phyloP scores from a whole-genome alignment of 2,329 filamentous ascomycete species.

The Esteya vermicola region DNA sequence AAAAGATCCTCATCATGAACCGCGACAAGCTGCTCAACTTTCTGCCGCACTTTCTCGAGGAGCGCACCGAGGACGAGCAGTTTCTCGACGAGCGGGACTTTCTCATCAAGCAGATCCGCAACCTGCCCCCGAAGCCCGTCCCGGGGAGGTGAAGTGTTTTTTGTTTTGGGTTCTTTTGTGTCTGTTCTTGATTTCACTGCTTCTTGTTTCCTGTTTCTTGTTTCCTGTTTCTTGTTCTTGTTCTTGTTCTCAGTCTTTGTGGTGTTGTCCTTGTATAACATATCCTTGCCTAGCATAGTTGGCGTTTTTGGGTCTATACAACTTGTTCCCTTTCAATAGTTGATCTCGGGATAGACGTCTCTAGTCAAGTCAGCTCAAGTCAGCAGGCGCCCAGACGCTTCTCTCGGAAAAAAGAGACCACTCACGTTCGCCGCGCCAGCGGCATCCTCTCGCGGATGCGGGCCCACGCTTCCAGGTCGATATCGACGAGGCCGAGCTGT shows the following conservation, averaged over 20 bases:
- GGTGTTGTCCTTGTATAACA: background rate
- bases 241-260: background rate
- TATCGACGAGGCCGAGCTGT: constrained; percentile 39
- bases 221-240: constrained; percentile 1
- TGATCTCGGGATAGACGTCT: constrained; percentile 9
- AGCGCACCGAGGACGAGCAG: constrained; percentile 92
- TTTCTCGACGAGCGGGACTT: constrained; percentile 98
- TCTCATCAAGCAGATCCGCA: constrained; percentile 81
- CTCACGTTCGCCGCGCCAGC: constrained; percentile 35
- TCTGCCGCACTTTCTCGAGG: constrained; percentile 80
- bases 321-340: background rate
- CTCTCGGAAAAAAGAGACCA: constrained; percentile 7
- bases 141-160: constrained; percentile 14
- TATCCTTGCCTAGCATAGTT: background rate
- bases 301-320: background rate
- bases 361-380: constrained; percentile 29
- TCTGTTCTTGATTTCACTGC: background rate
- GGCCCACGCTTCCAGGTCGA: constrained; percentile 33
- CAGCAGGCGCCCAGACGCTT: background rate
- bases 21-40: constrained; percentile 82
- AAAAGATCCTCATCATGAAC: constrained; percentile 93
- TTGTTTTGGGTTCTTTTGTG: background rate
- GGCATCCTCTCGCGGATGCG: constrained; percentile 38
- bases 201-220: too few species aligned
- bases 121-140: constrained; percentile 46